A percentile compares a stretch with the other conserved stretches of the same genome.
Evolutionary conservation across 2,329 filamentous ascomycete genomes (phyloP).

Genomic region (Colletotrichum gigasporum): DNA sequence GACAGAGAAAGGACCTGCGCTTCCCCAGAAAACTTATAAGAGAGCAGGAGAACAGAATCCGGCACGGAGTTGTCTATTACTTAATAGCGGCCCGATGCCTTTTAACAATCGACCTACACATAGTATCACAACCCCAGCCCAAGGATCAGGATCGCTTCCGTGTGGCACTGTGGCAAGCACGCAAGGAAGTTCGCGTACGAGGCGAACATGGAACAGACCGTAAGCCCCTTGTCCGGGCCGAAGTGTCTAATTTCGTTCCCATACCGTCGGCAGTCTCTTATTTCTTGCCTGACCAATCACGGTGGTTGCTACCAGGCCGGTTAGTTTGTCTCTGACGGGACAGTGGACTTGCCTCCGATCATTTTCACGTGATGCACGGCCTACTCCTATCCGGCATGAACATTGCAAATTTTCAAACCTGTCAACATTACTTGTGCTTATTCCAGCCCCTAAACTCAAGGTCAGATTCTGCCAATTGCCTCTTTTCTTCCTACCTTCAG

Average conservation of each 20-base stretch:
- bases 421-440: too few relatives aligned
- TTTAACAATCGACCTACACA: background rate
- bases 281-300: background rate
- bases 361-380: background rate
- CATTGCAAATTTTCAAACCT: too few relatives aligned
- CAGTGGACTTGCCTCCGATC: background rate
- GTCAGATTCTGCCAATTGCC: too few relatives aligned
- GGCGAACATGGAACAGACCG: constrained; percentile 8
- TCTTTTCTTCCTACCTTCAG: too few relatives aligned
- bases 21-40: constrained; percentile 8
- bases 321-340: background rate
- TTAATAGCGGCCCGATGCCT: constrained; percentile 13
- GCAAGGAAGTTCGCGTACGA: background rate
- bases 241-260: background rate
- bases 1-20: background rate
- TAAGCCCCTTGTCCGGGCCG: background rate
- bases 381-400: too few relatives aligned
- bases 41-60: background rate
- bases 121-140: constrained; percentile 15
- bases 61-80: background rate
- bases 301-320: too few relatives aligned
- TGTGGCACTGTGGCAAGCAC: constrained; percentile 13
- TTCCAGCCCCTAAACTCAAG: too few relatives aligned
- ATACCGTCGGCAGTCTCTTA: background rate
- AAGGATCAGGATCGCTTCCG: background rate